phyloP scores from a whole-genome alignment of 192 early-diverging fungal genomes.

The Globomyces pollinis-pini region DNA sequence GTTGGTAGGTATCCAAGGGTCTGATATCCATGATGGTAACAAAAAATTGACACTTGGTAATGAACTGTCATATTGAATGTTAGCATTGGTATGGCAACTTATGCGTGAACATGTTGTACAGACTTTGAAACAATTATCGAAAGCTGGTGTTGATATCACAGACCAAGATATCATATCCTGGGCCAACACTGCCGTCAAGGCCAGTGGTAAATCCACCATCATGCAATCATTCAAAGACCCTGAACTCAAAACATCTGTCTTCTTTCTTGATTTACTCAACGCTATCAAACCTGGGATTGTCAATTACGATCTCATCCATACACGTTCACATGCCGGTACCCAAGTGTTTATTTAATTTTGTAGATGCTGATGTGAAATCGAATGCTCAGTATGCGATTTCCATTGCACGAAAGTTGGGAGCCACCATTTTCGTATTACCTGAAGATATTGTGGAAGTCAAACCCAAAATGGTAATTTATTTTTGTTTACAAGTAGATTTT shows the following conservation, averaged over 20 bases:
- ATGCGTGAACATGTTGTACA: conserved; percentile 96
- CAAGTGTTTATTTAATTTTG: conserved; percentile 29
- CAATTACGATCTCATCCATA: conserved; percentile 79
- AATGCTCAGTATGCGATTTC: conserved; percentile 97
- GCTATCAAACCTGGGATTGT: conserved; percentile 88
- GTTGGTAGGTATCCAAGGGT: conserved; percentile 91
- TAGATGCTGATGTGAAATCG: conserved; percentile 78
- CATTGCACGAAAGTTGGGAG: conserved; percentile 96
- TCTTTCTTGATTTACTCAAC: conserved; percentile 86
- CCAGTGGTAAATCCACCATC: conserved; percentile 55
- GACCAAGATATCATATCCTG: conserved; percentile 90
- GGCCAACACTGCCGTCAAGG: conserved; percentile 79
- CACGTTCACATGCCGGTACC: conserved; percentile 53
- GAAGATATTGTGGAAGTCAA: conserved; percentile 99
- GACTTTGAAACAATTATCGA: conserved; percentile 79
- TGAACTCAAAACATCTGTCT: conserved; percentile 66
- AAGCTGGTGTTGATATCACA: conserved; percentile 75
- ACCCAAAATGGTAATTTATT: conserved; percentile 77
- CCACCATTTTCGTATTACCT: conserved; percentile 95
- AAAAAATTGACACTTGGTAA: conserved; percentile 84
- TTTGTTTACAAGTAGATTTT: conserved; percentile 70
- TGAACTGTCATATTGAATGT: no score
- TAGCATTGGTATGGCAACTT: conserved; percentile 96
- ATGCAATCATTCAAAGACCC: conserved; percentile 85
- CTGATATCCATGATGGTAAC: conserved; percentile 86